Evolutionary conservation across 176 grass and related monocot genomes (phyloP).

Genomic region (Oryza meyeriana): DNA sequence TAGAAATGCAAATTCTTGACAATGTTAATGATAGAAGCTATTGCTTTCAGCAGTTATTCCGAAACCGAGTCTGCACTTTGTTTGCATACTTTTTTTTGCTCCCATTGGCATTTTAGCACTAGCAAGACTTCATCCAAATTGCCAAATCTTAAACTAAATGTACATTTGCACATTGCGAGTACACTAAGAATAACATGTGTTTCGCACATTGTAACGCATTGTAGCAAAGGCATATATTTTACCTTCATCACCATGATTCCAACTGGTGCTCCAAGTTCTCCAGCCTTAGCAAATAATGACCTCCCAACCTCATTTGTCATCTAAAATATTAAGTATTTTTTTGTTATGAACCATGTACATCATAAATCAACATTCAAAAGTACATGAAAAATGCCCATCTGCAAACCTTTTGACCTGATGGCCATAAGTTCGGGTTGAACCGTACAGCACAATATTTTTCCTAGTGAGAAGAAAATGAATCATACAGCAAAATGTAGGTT

Average conservation of each 20-base stretch:
- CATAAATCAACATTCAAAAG: not conserved
- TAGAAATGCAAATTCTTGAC: not conserved
- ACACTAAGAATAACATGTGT: not conserved
- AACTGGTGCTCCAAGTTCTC: conserved; percentile 79
- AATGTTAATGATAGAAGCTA: not conserved
- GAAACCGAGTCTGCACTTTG: not conserved
- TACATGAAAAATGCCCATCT: not conserved
- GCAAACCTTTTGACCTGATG: conserved; percentile 87
- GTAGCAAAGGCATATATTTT: not conserved
- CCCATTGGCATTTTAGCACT: not conserved
- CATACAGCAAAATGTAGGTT: not conserved
- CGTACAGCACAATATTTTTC: conserved; percentile 76
- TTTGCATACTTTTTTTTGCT: not conserved
- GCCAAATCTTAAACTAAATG: not conserved
- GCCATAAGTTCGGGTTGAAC: conserved; percentile 90
- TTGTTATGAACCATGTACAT: conserved; percentile 20
- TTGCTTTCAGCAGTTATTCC: not conserved
- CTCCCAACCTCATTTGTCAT: conserved; percentile 86
- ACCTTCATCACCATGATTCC: conserved; percentile 89
- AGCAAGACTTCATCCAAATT: not conserved
- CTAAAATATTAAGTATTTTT: conserved; percentile 34
- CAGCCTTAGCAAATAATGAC: conserved; percentile 81
- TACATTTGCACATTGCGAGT: not conserved
- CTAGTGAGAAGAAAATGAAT: conserved; percentile 37
- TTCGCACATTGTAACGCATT: not conserved